phyloP scores from a whole-genome alignment of 129 eudicot genomes.

The Saussurea involucrata region DNA sequence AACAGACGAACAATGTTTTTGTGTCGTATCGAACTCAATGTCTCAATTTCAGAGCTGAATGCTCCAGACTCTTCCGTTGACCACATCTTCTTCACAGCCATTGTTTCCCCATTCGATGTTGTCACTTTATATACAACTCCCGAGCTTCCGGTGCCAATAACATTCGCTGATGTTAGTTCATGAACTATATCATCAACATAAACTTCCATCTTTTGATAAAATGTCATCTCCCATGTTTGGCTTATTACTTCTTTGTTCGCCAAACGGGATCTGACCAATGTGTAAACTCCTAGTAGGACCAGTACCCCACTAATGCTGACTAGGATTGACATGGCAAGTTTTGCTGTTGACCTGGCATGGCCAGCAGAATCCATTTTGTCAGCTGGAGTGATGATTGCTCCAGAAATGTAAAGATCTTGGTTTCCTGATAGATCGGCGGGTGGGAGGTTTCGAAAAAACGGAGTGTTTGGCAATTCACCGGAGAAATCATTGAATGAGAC shows the following conservation, averaged over 20 bases:
- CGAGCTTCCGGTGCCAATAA: conserved; percentile 96
- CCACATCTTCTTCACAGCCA: conserved; percentile 99
- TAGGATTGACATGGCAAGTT: conserved; percentile 73
- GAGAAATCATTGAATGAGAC: conserved; percentile 80
- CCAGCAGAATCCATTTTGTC: conserved; percentile 28
- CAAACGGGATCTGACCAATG: conserved; percentile 43
- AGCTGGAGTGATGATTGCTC: conserved; percentile 41
- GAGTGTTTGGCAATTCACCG: conserved; percentile 74
- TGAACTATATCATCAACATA: conserved; percentile 66
- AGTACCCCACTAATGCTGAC: conserved; percentile 73
- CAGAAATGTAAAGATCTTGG: conserved; percentile 40
- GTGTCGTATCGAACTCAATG: conserved; percentile 88
- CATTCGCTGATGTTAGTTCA: conserved; percentile 67
- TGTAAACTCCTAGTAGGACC: conserved; percentile 63
- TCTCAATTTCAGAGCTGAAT: conserved; percentile 75
- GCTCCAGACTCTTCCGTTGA: conserved; percentile 81
- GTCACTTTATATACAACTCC: conserved; percentile 90
- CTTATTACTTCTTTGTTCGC: conserved; percentile 20
- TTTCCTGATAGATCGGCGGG: conserved; percentile 60
- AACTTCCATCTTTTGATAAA: conserved; percentile 89
- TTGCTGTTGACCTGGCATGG: conserved; percentile 46
- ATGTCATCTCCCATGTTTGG: conserved; percentile 73
- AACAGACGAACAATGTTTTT: conserved; percentile 80
- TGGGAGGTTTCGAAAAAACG: conserved; percentile 74
- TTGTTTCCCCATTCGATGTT: conserved; percentile 56